Evolutionary conservation across 495 filamentous ascomycete species (phyloP).

Genomic region (Hypoxylon trugodes): DNA sequence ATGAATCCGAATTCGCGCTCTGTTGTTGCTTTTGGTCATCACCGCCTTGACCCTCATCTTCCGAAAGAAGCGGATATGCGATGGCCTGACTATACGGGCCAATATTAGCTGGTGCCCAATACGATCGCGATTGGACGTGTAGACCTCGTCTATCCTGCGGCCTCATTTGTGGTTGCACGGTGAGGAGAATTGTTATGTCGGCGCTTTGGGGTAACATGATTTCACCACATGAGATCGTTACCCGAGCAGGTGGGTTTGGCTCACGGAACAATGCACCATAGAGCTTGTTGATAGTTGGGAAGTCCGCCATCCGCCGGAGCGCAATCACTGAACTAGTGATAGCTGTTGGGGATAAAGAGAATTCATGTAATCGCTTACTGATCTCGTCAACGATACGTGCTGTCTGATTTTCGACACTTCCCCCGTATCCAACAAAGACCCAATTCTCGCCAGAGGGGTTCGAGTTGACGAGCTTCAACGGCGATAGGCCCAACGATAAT

Average conservation of each 20-base stretch:
- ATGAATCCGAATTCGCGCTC: slow-evolving; percentile 15
- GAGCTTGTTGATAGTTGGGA: slow-evolving; percentile 72
- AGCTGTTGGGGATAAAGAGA: slow-evolving; percentile 52
- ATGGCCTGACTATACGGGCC: slow-evolving; percentile 96
- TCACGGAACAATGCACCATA: slow-evolving; percentile 75
- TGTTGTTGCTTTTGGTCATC: too few species aligned
- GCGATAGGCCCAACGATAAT: neutral
- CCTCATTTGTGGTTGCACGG: slow-evolving; percentile 38
- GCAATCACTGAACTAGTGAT: slow-evolving; percentile 80
- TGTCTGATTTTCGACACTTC: slow-evolving; percentile 48
- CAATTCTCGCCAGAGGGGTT: slow-evolving; percentile 29
- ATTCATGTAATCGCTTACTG: slow-evolving; percentile 38
- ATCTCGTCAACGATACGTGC: slow-evolving; percentile 47
- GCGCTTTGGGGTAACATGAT: slow-evolving; percentile 57
- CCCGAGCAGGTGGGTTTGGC: slow-evolving; percentile 85
- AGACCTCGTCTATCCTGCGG: slow-evolving; percentile 62
- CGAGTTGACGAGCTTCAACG: neutral
- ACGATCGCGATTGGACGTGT: slow-evolving; percentile 91
- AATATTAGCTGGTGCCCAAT: slow-evolving; percentile 99
- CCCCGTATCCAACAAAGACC: slow-evolving; percentile 30
- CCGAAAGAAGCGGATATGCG: slow-evolving; percentile 57
- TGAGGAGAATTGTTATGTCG: slow-evolving; percentile 63
- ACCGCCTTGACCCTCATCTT: neutral
- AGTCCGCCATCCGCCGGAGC: slow-evolving; percentile 81
- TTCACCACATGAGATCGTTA: slow-evolving; percentile 80